Evolutionary conservation across 805 yeast genomes (phyloP).

Genomic region (Ogataea pilisensis): DNA sequence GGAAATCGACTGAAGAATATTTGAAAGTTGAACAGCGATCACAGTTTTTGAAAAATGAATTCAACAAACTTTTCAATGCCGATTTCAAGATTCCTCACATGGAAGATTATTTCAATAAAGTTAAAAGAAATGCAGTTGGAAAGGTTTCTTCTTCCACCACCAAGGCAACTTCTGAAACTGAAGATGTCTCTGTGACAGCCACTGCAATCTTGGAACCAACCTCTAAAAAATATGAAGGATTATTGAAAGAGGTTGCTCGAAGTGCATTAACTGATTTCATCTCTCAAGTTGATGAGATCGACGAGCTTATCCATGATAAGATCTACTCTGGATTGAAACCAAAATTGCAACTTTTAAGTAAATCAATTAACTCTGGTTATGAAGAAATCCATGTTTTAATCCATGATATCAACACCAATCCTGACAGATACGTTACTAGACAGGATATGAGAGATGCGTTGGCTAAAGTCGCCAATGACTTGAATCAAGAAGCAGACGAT

Average conservation of each 20-base stretch:
- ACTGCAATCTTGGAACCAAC: slow-evolving; percentile 17
- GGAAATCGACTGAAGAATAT: slow-evolving; percentile 25
- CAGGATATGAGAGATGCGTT: slow-evolving; percentile 44
- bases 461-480: slow-evolving; percentile 25
- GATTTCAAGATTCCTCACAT: slow-evolving; percentile 27
- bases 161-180: slow-evolving; percentile 3
- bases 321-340: slow-evolving; percentile 32
- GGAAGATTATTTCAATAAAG: slow-evolving; percentile 17
- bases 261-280: slow-evolving; percentile 38
- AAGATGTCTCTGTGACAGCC: slow-evolving; percentile 7
- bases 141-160: slow-evolving; percentile 3
- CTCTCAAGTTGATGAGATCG: slow-evolving; percentile 31
- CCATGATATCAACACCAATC: slow-evolving; percentile 22
- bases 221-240: slow-evolving; percentile 23
- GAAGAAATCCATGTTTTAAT: slow-evolving; percentile 25
- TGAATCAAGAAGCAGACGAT: slow-evolving; percentile 29
- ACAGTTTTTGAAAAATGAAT: slow-evolving; percentile 29
- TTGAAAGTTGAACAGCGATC: slow-evolving; percentile 28
- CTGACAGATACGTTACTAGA: slow-evolving; percentile 38
- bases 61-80: slow-evolving; percentile 27
- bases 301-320: slow-evolving; percentile 22
- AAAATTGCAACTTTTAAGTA: slow-evolving; percentile 32
- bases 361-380: slow-evolving; percentile 23
- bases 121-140: slow-evolving; percentile 2
- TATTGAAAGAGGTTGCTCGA: slow-evolving; percentile 35